Conservation (phyloP, 495 filamentous ascomycete genomes). For the Neurospora sublineolata region DNA sequence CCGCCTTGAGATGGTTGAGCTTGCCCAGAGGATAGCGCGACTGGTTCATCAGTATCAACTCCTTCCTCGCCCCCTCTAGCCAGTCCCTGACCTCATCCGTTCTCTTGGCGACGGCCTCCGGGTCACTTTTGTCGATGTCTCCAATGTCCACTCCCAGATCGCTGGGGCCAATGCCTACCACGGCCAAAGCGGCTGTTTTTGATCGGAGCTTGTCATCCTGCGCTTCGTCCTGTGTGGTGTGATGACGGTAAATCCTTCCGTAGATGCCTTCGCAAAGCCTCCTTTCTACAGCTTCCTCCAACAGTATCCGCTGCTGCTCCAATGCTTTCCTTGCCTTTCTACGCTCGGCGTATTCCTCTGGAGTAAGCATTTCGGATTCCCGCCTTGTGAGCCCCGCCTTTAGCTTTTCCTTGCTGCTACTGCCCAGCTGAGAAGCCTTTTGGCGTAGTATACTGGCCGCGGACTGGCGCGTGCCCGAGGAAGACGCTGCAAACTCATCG, state of each 20-base stretch:
- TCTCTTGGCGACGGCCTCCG: conserved; percentile 44
- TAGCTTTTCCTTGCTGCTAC: conserved; percentile 36
- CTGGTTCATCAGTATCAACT: conserved; percentile 72
- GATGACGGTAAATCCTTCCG: conserved; percentile 78
- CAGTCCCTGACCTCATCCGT: conserved; percentile 61
- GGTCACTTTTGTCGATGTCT: conserved; percentile 27
- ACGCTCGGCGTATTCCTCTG: conserved; percentile 67
- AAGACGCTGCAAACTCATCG: conserved; percentile 39
- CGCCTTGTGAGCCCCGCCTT: conserved; percentile 22
- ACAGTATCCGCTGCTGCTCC: conserved; percentile 58
- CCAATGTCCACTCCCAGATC: conserved; percentile 76
- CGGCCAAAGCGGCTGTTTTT: conserved; percentile 77
- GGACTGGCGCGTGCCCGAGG: conserved; percentile 38
- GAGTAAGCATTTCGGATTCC: conserved; percentile 70
- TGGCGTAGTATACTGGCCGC: conserved; percentile 39
- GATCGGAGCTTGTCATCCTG: conserved; percentile 91
- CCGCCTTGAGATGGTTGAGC: conserved; percentile 73
- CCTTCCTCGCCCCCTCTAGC: conserved; percentile 62
- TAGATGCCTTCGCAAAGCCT: conserved; percentile 81
- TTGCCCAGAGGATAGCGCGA: conserved; percentile 83
- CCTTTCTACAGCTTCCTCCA: conserved; percentile 90
- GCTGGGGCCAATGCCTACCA: conserved; percentile 79
- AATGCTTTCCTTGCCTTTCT: conserved; percentile 66
- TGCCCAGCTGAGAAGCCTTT: conserved; percentile 40
- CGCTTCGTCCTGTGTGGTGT: conserved; percentile 85